Evolutionary conservation across 768 basidiomycete species (phyloP).

Genomic region (Hortiboletus campestris): DNA sequence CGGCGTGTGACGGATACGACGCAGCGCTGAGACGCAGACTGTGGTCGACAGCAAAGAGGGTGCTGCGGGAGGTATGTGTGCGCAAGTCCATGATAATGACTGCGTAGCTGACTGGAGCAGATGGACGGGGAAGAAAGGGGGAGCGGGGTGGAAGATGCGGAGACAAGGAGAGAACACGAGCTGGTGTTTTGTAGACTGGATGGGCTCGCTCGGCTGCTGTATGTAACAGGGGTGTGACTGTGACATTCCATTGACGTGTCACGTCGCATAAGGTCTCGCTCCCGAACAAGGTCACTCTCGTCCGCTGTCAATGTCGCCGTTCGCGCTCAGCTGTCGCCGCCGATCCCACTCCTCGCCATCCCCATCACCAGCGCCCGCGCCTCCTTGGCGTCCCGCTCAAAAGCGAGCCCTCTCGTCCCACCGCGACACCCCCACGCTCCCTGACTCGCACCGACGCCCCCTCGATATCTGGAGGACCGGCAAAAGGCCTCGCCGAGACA

Average conservation of each 20-base stretch:
- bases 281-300: slow-evolving; percentile 16
- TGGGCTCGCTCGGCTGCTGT: slow-evolving; percentile 19
- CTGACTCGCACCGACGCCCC: slow-evolving; percentile 48
- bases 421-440: slow-evolving; percentile 33
- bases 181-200: slow-evolving; percentile 22
- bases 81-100: neutral
- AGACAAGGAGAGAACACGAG: slow-evolving; percentile 8
- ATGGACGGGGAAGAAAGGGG: neutral
- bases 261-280: slow-evolving; percentile 8
- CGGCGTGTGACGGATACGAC: slow-evolving; percentile 23
- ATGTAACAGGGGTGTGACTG: slow-evolving; percentile 21
- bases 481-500: slow-evolving; percentile 52
- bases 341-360: slow-evolving; percentile 50
- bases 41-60: slow-evolving; percentile 17
- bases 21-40: slow-evolving; percentile 34
- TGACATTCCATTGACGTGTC: slow-evolving; percentile 14
- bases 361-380: slow-evolving; percentile 35
- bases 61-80: slow-evolving; percentile 30
- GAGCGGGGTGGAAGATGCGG: no score
- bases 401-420: slow-evolving; percentile 51
- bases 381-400: slow-evolving; percentile 41
- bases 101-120: slow-evolving; percentile 5
- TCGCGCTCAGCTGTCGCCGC: slow-evolving; percentile 40
- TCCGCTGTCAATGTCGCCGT: slow-evolving; percentile 32
- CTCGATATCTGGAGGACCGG: slow-evolving; percentile 52